Evolutionary conservation across 116 monocot species (phyloP), one percentile per base, ranked within the genome.

Genomic region (Thalassia testudinum): DNA sequence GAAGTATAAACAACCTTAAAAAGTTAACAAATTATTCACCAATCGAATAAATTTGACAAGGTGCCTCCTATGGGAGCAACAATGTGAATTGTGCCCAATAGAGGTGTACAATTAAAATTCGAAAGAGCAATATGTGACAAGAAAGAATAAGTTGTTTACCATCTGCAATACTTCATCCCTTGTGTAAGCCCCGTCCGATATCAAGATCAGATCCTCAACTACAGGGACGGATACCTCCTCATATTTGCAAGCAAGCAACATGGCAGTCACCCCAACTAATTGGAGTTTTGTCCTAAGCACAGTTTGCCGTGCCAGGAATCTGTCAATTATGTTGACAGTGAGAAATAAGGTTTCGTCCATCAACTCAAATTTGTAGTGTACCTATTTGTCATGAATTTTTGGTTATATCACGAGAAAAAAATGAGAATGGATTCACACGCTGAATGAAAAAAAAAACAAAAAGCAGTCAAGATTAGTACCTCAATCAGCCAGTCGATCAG

Each of bases 201-300:
- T 81, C 7, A 81, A 37, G 63, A 93, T 84, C 6, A 93, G 57
- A 49, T 93, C 84, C 28, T 93, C 78, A 23, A 93, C 83, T 8
- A 78, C 75, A 0, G 93, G 93, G 13, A 87, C 81, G 0, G 73
- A 76, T 20, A 93, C 78, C 48, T 93, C 93, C 60, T 93, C 87
- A 40, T 87, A 93, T 62, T 93, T 93, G 69, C 87, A 93, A 26
- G 93, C 93, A 40, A 93, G 88, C 51, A 95, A 65, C 79, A 95
- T 76, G 15, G 95, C 88, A 20, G 95, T 95, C 28, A 88, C 70
- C 43, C 95, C 95, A 17, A 95, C 95, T 49, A 95, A 47, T 50
- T 95, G 95, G 58, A 95, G 85, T 44, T 88, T 95, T 72, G 81
- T 95, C 54, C 95, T 88, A 27, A 70, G 63, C 42, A 95, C 85